Evolutionary conservation across 371 early-diverging fungal species (phyloP).

Genomic region (Zopfochytrium polystomum): DNA sequence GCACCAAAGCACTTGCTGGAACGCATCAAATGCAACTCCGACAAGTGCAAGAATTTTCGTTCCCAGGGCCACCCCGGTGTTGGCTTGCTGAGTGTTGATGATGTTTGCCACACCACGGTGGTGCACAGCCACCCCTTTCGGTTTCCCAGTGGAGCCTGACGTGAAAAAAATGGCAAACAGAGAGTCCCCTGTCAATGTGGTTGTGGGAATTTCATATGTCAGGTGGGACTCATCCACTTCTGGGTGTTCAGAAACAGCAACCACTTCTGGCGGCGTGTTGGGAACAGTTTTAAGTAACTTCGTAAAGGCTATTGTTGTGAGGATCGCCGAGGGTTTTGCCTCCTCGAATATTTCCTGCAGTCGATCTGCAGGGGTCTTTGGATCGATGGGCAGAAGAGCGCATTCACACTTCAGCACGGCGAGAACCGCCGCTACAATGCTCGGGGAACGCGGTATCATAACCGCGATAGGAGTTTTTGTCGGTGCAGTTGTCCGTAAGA

Average conservation of each 20-base stretch:
- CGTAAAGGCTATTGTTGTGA: too few species aligned
- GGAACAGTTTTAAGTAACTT: too few species aligned
- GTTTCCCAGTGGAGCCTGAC: slow-evolving; percentile 24
- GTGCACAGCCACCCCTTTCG: slow-evolving; percentile 22
- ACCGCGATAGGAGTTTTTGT: too few species aligned
- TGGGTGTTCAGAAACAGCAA: too few species aligned
- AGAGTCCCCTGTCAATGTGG: not conserved
- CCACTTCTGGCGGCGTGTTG: too few species aligned
- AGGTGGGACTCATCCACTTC: too few species aligned
- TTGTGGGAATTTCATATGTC: not conserved
- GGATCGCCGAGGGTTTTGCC: slow-evolving; percentile 1
- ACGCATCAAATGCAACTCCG: slow-evolving; percentile 17
- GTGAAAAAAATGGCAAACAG: slow-evolving; percentile 14
- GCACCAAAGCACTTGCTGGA: slow-evolving; percentile 4
- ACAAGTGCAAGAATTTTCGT: slow-evolving; percentile 7
- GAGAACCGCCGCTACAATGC: slow-evolving; percentile 20
- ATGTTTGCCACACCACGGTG: not conserved
- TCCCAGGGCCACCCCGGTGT: not conserved
- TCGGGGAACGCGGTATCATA: slow-evolving; percentile 12
- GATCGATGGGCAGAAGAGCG: slow-evolving; percentile 36
- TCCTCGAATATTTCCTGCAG: slow-evolving; percentile 13
- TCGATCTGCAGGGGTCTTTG: slow-evolving; percentile 16
- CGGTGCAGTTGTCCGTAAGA: too few species aligned
- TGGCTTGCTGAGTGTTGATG: not conserved
- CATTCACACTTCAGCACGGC: slow-evolving; percentile 39